Conservation (phyloP, 495 filamentous ascomycete species). For the Penicillium herquei region DNA sequence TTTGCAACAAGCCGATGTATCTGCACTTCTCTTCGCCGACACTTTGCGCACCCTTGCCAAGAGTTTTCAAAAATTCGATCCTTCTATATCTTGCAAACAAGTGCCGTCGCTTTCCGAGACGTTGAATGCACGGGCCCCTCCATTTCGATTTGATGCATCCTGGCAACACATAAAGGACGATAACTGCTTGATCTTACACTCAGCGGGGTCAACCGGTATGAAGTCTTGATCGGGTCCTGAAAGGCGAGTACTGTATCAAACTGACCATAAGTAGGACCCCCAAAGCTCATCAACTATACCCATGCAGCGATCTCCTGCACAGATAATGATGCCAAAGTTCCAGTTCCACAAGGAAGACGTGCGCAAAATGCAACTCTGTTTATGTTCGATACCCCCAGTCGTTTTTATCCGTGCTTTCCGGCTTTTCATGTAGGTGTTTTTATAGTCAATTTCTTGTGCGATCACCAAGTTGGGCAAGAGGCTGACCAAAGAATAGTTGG, state of each 20-base stretch:
- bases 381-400: conserved; percentile 20
- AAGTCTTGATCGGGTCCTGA: background rate
- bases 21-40: conserved; percentile 6
- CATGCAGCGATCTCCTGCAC: conserved; percentile 24
- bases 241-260: too few species aligned
- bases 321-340: conserved; percentile 30
- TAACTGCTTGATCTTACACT: conserved; percentile 15
- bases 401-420: conserved; percentile 25
- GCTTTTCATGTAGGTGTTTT: conserved; percentile 23
- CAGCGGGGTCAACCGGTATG: conserved; percentile 20
- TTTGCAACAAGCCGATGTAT: conserved; percentile 15
- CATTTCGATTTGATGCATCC: conserved; percentile 8
- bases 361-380: conserved; percentile 22
- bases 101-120: conserved; percentile 12
- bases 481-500: conserved; percentile 2
- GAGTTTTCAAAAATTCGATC: conserved; percentile 15
- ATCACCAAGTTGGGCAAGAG: background rate
- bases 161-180: conserved; percentile 12
- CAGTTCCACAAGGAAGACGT: conserved; percentile 21
- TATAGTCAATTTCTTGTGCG: too few species aligned
- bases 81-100: conserved; percentile 15
- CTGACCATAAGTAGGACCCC: conserved; percentile 5
- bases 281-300: conserved; percentile 26
- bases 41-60: conserved; percentile 7
- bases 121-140: conserved; percentile 2